Evolutionary conservation across 345 rosid species (phyloP).

Genomic region (Dimocarpus longan): DNA sequence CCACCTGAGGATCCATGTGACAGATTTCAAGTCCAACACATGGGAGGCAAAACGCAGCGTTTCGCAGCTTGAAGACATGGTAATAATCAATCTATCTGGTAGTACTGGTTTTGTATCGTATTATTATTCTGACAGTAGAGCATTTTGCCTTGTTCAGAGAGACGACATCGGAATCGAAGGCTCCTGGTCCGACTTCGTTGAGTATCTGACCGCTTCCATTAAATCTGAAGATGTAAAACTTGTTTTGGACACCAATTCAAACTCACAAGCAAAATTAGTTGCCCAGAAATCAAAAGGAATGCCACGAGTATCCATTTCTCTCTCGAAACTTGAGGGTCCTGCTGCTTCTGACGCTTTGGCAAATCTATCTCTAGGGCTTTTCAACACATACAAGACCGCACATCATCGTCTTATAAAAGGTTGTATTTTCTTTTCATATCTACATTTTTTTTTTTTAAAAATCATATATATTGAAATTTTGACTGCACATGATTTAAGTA

Average conservation of each 20-base stretch:
- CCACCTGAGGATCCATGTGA: constrained; percentile 54
- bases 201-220: constrained; percentile 66
- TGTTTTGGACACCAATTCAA: constrained; percentile 44
- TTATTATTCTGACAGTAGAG: too few relatives aligned
- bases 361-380: constrained; percentile 60
- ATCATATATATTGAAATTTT: neutral
- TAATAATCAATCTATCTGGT: constrained; percentile 18
- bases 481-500: neutral
- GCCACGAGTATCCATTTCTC: constrained; percentile 67
- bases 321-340: constrained; percentile 54
- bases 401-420: constrained; percentile 51
- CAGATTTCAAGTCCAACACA: constrained; percentile 60
- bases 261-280: constrained; percentile 51
- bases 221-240: constrained; percentile 78
- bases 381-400: constrained; percentile 51
- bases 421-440: constrained; percentile 22
- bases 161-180: constrained; percentile 84
- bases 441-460: too few relatives aligned
- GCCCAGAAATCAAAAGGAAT: constrained; percentile 92
- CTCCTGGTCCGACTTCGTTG: constrained; percentile 80
- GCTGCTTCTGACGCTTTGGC: constrained; percentile 67
- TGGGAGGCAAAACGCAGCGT: constrained; percentile 71
- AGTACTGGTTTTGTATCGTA: too few relatives aligned
- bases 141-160: constrained; percentile 48
- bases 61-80: constrained; percentile 84